These are phyloP conservation scores for Neurospora sublineolata DNA, from an alignment of 495 filamentous ascomycete genomes.

Conservation along the genomic window DNA sequence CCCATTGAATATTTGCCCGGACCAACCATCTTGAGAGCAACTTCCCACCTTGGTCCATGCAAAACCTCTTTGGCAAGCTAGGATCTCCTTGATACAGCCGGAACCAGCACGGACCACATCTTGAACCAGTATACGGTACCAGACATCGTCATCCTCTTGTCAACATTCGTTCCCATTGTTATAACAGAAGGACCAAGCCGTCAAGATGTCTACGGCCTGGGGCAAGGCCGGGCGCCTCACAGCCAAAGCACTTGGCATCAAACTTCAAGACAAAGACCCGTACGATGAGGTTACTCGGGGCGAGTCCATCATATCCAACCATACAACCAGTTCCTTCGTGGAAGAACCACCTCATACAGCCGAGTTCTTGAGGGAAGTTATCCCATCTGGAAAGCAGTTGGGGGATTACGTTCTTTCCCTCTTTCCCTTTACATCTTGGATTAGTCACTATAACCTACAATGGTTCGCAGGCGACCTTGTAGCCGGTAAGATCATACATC, in stretches of 20 bases:
- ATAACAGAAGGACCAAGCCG: background rate
- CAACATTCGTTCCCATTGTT: background rate
- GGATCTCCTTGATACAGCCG: background rate
- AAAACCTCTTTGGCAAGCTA: background rate
- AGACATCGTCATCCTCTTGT: background rate
- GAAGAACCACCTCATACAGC: constrained; percentile 65
- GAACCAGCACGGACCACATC: background rate
- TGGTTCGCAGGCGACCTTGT: constrained; percentile 86
- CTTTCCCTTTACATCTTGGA: constrained; percentile 86
- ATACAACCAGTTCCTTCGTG: constrained; percentile 66
- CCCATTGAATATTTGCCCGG: background rate
- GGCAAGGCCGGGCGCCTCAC: constrained; percentile 54
- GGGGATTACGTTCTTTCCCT: constrained; percentile 51
- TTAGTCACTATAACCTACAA: constrained; percentile 72
- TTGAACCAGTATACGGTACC: background rate
- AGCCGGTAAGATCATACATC: constrained; percentile 50
- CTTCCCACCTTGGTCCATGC: background rate
- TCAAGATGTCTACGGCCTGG: background rate
- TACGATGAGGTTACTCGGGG: constrained; percentile 51
- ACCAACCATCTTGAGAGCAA: background rate
- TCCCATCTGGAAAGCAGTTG: constrained; percentile 45
- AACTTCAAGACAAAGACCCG: constrained; percentile 55
- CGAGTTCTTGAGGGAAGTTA: constrained; percentile 57
- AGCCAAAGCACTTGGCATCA: constrained; percentile 78
- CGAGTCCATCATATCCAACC: constrained; percentile 69